Percentiles rank a stretch among this genome's conserved stretches.
Conservation (phyloP, 139 green algal species). For the Edaphochlamys debaryana region DNA sequence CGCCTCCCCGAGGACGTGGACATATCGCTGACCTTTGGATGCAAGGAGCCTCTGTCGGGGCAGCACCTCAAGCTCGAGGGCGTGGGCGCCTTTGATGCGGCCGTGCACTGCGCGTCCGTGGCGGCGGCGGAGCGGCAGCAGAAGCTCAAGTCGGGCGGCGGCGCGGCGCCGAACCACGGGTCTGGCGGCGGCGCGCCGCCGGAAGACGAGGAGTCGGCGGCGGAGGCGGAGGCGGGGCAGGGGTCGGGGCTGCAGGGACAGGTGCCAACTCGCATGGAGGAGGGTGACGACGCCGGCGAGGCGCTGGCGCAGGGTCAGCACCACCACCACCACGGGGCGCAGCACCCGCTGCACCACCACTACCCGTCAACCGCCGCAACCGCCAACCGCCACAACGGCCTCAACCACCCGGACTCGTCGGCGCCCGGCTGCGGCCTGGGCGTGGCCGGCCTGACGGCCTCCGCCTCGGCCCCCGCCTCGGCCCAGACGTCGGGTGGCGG, state of each 20-base stretch:
- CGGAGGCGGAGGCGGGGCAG: neutral
- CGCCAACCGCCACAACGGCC: too few species aligned
- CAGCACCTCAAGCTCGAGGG: slow-evolving; percentile 74
- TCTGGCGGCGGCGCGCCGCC: neutral
- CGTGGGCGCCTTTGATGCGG: slow-evolving; percentile 73
- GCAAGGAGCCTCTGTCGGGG: slow-evolving; percentile 73
- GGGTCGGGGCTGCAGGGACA: neutral
- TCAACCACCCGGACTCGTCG: neutral
- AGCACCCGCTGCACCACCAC: neutral
- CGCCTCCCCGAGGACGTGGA: slow-evolving; percentile 71
- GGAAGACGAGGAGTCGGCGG: too few species aligned
- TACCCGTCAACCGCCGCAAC: neutral
- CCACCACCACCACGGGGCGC: neutral
- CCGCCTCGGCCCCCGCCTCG: slow-evolving; percentile 1
- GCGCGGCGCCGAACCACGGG: neutral
- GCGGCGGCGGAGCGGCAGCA: slow-evolving; percentile 68
- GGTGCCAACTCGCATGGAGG: neutral
- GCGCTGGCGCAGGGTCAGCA: neutral
- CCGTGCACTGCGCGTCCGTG: slow-evolving; percentile 73
- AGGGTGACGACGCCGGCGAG: neutral
- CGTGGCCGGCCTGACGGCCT: neutral
- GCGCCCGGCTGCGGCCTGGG: neutral
- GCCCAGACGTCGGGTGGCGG: slow-evolving; percentile 12
- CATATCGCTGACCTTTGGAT: slow-evolving; percentile 75
- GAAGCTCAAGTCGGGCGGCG: slow-evolving; percentile 49